Conservation (phyloP, 345 rosid species). For the Gossypium longicalyx region DNA sequence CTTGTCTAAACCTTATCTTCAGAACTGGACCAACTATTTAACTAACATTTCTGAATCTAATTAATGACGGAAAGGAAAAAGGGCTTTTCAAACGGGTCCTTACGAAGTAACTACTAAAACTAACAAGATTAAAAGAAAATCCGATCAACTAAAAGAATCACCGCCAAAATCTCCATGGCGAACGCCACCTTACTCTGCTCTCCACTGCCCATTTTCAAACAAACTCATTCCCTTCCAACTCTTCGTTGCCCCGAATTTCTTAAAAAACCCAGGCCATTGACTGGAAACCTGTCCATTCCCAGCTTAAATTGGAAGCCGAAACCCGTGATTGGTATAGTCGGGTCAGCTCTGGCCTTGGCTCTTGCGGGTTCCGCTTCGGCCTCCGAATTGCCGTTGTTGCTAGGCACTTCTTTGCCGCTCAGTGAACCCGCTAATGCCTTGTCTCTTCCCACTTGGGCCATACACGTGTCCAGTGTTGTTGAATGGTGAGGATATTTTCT, state of each 20-base stretch:
- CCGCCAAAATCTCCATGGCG: constrained; percentile 34
- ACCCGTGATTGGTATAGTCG: constrained; percentile 38
- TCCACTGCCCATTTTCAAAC: constrained; percentile 20
- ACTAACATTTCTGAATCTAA: not conserved
- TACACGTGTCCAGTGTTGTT: constrained; percentile 87
- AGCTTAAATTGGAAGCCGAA: constrained; percentile 19
- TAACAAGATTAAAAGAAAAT: not conserved
- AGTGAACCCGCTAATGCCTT: constrained; percentile 82
- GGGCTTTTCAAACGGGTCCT: not conserved
- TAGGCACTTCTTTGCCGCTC: constrained; percentile 41
- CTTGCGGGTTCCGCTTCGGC: constrained; percentile 49
- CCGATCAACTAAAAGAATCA: not conserved
- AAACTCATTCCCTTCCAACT: constrained; percentile 12
- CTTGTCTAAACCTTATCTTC: constrained; percentile 1
- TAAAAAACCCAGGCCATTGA: constrained; percentile 2
- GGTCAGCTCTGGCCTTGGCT: constrained; percentile 53
- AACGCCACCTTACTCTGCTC: constrained; percentile 30
- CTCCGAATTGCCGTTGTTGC: constrained; percentile 31
- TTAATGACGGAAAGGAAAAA: not conserved
- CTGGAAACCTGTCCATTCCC: constrained; percentile 2
- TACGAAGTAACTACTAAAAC: not conserved
- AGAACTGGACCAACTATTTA: not conserved
- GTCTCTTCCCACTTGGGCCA: constrained; percentile 89
- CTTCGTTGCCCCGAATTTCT: not conserved
- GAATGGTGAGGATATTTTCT: constrained; percentile 47